Percentiles rank a stretch among this genome's conserved stretches.
phyloP scores from a whole-genome alignment of 176 grass and related monocot genomes.

The Calamus simplicifolius region DNA sequence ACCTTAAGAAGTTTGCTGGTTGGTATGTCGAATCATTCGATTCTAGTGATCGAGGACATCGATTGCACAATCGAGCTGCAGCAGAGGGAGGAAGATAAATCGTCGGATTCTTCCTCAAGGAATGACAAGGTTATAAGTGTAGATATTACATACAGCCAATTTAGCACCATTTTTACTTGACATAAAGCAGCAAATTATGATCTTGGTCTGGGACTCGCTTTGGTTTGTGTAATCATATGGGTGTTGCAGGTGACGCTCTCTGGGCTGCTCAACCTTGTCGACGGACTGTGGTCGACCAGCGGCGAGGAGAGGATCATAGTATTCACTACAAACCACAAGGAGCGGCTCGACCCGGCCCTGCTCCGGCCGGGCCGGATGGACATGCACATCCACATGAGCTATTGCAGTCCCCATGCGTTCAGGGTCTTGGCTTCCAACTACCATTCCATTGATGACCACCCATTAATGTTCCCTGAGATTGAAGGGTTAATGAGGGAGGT shows the following conservation, averaged over 20 bases:
- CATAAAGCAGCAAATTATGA: too few species aligned
- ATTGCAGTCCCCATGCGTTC: too few species aligned
- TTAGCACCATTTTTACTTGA: too few species aligned
- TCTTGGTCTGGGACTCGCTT: too few species aligned
- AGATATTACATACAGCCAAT: too few species aligned
- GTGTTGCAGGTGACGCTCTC: constrained; percentile 17
- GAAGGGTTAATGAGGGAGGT: constrained; percentile 34
- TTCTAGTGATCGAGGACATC: constrained; percentile 90
- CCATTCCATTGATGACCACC: constrained; percentile 18
- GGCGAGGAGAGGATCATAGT: constrained; percentile 23
- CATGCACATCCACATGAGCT: too few species aligned
- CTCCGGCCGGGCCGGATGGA: too few species aligned
- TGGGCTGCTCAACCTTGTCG: constrained; percentile 22
- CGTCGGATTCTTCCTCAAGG: too few species aligned
- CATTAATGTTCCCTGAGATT: constrained; percentile 34
- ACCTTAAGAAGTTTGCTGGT: constrained; percentile 50
- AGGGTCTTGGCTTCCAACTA: too few species aligned
- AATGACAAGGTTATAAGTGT: too few species aligned
- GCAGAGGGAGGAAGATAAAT: constrained; percentile 29
- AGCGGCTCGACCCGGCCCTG: neutral
- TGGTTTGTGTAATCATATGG: too few species aligned
- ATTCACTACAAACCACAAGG: constrained; percentile 22
- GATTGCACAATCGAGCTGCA: constrained; percentile 67
- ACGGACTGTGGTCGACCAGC: constrained; percentile 22
- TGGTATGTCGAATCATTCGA: constrained; percentile 62